These are phyloP conservation scores for Lichtheimia ramosa DNA, from an alignment of 371 early-diverging fungal species.

Conservation along the genomic window DNA sequence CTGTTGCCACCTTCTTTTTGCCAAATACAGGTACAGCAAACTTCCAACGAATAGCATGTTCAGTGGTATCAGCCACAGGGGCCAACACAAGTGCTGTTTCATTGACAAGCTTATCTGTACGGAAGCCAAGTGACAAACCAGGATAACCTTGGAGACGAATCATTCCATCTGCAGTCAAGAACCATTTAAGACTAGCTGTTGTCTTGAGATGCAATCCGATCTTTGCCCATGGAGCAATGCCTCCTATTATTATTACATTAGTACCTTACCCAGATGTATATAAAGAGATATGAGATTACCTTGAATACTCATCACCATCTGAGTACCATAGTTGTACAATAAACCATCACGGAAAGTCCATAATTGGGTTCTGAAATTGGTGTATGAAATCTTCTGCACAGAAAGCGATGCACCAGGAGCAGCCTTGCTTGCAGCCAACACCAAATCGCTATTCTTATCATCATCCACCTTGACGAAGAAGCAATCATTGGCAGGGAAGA, in stretches of 20 bases:
- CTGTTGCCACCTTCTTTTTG: slow-evolving; percentile 15
- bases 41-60: slow-evolving; percentile 30
- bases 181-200: slow-evolving; percentile 37
- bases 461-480: slow-evolving; percentile 42
- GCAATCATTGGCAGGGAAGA: slow-evolving; percentile 37
- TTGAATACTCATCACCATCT: slow-evolving; percentile 37
- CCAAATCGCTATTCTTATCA: slow-evolving; percentile 21
- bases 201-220: slow-evolving; percentile 24
- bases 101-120: slow-evolving; percentile 1
- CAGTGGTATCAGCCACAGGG: not conserved
- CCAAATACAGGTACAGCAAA: slow-evolving; percentile 44
- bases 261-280: not conserved
- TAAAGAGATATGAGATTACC: slow-evolving; percentile 19
- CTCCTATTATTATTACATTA: slow-evolving; percentile 10
- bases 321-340: slow-evolving; percentile 54
- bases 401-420: slow-evolving; percentile 20
- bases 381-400: slow-evolving; percentile 27
- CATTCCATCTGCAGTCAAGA: slow-evolving; percentile 35
- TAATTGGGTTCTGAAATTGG: slow-evolving; percentile 39
- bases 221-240: slow-evolving; percentile 15
- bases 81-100: slow-evolving; percentile 4
- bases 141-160: slow-evolving; percentile 37
- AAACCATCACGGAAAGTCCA: slow-evolving; percentile 55
- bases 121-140: slow-evolving; percentile 24
- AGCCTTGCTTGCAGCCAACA: slow-evolving; percentile 25